phyloP scores from a whole-genome alignment of 176 grass and related monocot genomes.

The Secale cereale region DNA sequence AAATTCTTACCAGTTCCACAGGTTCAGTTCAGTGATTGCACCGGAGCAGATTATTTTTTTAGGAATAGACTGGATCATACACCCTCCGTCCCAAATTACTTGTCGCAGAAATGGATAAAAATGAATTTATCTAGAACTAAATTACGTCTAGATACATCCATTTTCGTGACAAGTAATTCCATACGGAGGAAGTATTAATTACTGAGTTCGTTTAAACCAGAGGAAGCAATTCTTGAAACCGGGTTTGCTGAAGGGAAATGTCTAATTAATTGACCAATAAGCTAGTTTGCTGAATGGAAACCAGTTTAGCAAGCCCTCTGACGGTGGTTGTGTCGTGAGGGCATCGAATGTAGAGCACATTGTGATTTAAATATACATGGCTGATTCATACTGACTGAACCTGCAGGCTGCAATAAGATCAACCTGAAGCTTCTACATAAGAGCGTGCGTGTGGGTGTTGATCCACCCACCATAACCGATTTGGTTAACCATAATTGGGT shows the following conservation, averaged over 20 bases:
- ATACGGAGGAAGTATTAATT: neutral
- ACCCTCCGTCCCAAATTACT: no score
- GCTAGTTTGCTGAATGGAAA: neutral
- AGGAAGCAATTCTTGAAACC: constrained; percentile 4
- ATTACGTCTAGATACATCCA: no score
- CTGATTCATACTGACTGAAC: constrained; percentile 28
- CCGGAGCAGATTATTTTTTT: neutral
- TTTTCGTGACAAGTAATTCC: no score
- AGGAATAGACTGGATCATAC: neutral
- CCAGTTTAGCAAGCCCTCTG: neutral
- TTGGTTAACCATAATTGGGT: constrained; percentile 59
- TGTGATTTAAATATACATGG: constrained; percentile 6
- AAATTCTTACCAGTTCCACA: neutral
- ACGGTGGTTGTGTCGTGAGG: constrained; percentile 21
- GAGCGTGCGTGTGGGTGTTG: neutral
- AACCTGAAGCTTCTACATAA: constrained; percentile 31
- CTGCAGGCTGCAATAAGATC: neutral
- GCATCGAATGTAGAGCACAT: neutral
- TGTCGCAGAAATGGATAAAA: no score
- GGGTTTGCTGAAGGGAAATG: neutral
- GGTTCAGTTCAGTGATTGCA: neutral
- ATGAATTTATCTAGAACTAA: no score
- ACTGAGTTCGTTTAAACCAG: neutral
- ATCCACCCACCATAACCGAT: constrained; percentile 44
- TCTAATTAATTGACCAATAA: constrained; percentile 6